Evolutionary conservation across 140 eudicot genomes (phyloP).

Genomic region (Anethum foeniculum): DNA sequence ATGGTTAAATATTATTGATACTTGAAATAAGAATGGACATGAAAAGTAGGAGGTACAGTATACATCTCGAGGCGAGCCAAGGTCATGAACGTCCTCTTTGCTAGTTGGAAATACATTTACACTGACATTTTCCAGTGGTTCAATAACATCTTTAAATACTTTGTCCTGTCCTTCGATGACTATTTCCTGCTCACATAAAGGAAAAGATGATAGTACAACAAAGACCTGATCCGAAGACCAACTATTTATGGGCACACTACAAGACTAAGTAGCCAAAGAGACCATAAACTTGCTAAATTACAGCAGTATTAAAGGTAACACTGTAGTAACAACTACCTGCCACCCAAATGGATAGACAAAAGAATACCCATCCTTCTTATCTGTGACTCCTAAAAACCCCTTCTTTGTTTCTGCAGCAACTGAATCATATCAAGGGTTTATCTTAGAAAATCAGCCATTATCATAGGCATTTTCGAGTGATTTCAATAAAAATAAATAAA

Average conservation of each 20-base stretch:
- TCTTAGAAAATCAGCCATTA: conserved; percentile 45
- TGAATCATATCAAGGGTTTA: conserved; percentile 70
- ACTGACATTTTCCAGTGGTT: conserved; percentile 90
- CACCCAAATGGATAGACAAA: conserved; percentile 93
- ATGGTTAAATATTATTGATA: not conserved
- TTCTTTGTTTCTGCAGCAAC: conserved; percentile 95
- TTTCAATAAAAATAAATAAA: conserved; percentile 8
- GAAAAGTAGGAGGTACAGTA: not conserved
- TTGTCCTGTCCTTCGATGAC: conserved; percentile 84
- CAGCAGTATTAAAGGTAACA: not conserved
- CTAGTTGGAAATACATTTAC: conserved; percentile 67
- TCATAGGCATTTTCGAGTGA: conserved; percentile 7
- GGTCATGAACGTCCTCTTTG: conserved; percentile 71
- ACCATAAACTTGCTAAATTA: not conserved
- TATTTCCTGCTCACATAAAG: conserved; percentile 58
- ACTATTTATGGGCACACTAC: not conserved
- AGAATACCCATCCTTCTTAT: conserved; percentile 79
- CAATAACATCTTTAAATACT: conserved; percentile 93
- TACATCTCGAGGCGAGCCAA: conserved; percentile 91
- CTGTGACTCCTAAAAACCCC: conserved; percentile 73
- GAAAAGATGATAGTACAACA: not conserved
- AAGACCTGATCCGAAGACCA: not conserved
- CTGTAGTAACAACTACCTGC: conserved; percentile 47
- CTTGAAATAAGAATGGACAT: not conserved
- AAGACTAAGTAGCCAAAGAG: not conserved